Evolutionary conservation across 257 asterid genomes (phyloP).

Genomic region (Nicotiana obtusifolia): DNA sequence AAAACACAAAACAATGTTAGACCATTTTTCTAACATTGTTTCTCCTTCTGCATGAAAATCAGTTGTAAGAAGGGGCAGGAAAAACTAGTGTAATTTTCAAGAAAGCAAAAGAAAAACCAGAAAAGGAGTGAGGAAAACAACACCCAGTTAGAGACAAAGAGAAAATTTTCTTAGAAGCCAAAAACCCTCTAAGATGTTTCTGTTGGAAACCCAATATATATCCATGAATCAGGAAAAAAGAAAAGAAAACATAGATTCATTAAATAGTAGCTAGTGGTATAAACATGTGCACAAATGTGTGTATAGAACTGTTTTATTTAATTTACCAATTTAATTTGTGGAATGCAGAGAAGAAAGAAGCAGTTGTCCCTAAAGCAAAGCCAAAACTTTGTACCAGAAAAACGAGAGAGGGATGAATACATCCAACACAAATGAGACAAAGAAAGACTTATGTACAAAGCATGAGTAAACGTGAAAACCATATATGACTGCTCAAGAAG

Average conservation of each 20-base stretch:
- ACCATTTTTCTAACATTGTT: neutral
- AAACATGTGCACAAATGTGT: slow-evolving; percentile 30
- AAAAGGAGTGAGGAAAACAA: slow-evolving; percentile 23
- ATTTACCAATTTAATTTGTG: slow-evolving; percentile 60
- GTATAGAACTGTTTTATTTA: slow-evolving; percentile 11
- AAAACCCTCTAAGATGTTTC: slow-evolving; percentile 36
- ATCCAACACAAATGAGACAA: slow-evolving; percentile 65
- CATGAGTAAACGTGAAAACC: slow-evolving; percentile 59
- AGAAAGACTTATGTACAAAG: slow-evolving; percentile 25
- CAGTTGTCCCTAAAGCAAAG: slow-evolving; percentile 67
- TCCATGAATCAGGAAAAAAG: slow-evolving; percentile 27
- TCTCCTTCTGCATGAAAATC: slow-evolving; percentile 9
- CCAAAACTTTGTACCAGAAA: slow-evolving; percentile 46
- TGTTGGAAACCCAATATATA: slow-evolving; percentile 44
- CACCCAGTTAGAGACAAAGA: slow-evolving; percentile 42
- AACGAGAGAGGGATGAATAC: slow-evolving; percentile 36
- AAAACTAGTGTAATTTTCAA: neutral
- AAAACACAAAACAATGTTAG: neutral
- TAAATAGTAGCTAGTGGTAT: slow-evolving; percentile 6
- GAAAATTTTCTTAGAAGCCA: slow-evolving; percentile 27
- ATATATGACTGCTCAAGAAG: slow-evolving; percentile 89
- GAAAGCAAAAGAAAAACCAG: neutral
- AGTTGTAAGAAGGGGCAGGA: neutral
- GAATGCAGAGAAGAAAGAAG: slow-evolving; percentile 65
- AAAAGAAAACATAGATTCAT: slow-evolving; percentile 23